These are phyloP conservation scores for Plasmodium inui DNA, from an alignment of 169 alveolate species.

Conservation along the genomic window DNA sequence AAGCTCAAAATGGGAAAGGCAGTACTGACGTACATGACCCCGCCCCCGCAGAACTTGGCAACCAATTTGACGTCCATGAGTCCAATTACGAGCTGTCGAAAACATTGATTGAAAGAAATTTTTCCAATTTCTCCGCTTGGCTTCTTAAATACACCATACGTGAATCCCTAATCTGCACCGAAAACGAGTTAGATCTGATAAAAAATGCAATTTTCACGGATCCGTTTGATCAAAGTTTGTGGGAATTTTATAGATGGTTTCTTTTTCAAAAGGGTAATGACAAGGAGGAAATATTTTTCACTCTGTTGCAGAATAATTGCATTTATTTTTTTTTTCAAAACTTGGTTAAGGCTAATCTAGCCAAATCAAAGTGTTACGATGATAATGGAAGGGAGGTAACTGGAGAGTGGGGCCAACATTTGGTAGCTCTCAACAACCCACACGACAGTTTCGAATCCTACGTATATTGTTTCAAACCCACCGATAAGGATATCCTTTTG, in stretches of 20 bases:
- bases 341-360: constrained; percentile 24
- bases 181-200: constrained; percentile 45
- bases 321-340: constrained; percentile 48
- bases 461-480: constrained; percentile 29
- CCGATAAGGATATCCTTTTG: constrained; percentile 1
- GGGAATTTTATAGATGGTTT: constrained; percentile 75
- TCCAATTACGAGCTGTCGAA: constrained; percentile 57
- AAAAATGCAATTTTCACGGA: constrained; percentile 71
- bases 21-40: background rate
- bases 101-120: constrained; percentile 34
- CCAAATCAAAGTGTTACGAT: constrained; percentile 52
- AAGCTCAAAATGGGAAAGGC: background rate
- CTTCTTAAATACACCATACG: constrained; percentile 50
- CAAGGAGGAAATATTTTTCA: constrained; percentile 47
- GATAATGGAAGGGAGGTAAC: constrained; percentile 16
- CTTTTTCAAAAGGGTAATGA: constrained; percentile 68
- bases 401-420: constrained; percentile 62
- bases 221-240: constrained; percentile 73
- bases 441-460: constrained; percentile 32
- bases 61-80: constrained; percentile 26
- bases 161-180: constrained; percentile 26
- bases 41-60: background rate
- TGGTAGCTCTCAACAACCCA: background rate
- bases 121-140: constrained; percentile 76
- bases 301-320: constrained; percentile 40